Evolutionary conservation across 1,139 yeast species (phyloP).

Genomic region (Yamadazyma buinensis): DNA sequence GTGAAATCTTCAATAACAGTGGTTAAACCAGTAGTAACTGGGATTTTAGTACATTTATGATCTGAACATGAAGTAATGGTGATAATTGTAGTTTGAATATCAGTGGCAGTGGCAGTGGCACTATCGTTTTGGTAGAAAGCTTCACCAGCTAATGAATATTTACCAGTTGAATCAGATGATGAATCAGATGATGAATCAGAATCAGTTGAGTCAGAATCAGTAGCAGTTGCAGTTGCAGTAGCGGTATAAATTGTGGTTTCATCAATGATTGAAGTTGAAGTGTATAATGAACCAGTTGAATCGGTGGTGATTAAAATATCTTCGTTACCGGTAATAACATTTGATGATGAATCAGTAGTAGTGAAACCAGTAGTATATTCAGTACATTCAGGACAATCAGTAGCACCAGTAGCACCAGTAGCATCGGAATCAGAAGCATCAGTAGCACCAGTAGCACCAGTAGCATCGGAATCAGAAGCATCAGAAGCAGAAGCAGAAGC

Average conservation of each 20-base stretch:
- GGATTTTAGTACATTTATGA: constrained; percentile 26
- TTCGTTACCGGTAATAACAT: constrained; percentile 3
- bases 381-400: constrained; percentile 4
- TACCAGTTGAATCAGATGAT: neutral
- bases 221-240: constrained; percentile 9
- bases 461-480: constrained; percentile 16
- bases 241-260: neutral
- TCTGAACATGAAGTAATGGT: constrained; percentile 48
- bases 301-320: constrained; percentile 5
- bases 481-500: constrained; percentile 23
- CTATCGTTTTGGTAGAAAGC: constrained; percentile 31
- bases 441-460: constrained; percentile 15
- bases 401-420: constrained; percentile 1
- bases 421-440: constrained; percentile 18
- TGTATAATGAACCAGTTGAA: constrained; percentile 4
- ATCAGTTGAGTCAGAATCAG: constrained; percentile 7
- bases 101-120: constrained; percentile 31
- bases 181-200: constrained; percentile 23
- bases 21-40: constrained; percentile 27
- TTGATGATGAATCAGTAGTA: constrained; percentile 17
- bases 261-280: constrained; percentile 12
- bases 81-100: constrained; percentile 23
- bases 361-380: constrained; percentile 17
- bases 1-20: constrained; percentile 20
- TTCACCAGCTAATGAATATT: constrained; percentile 8